phyloP scores from a whole-genome alignment of 805 yeast species.

The Candida pseudofarinosa region DNA sequence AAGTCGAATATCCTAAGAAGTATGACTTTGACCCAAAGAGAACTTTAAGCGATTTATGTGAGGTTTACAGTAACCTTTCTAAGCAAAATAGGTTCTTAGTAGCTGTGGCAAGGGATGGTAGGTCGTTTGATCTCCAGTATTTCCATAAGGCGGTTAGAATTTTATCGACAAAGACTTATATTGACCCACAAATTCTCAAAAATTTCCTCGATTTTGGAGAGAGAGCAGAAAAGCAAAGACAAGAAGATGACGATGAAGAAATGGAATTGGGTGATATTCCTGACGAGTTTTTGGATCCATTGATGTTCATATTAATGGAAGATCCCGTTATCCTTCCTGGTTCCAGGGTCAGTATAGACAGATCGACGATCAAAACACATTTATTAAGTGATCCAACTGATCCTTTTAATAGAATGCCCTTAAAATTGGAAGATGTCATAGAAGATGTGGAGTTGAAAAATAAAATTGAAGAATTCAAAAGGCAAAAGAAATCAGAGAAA shows the following conservation, averaged over 20 bases:
- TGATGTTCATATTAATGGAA: constrained; percentile 92
- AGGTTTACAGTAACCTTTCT: constrained; percentile 72
- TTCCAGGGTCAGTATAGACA: constrained; percentile 79
- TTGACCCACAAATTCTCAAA: constrained; percentile 46
- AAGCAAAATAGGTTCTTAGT: constrained; percentile 59
- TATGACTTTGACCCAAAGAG: constrained; percentile 80
- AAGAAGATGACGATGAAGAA: constrained; percentile 75
- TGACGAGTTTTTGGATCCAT: constrained; percentile 94
- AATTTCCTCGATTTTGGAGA: constrained; percentile 54
- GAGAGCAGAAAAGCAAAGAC: constrained; percentile 57
- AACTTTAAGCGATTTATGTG: constrained; percentile 63
- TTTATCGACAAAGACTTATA: constrained; percentile 51
- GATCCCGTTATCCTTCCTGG: constrained; percentile 95
- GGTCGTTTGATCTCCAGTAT: constrained; percentile 70
- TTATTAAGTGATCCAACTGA: constrained; percentile 91
- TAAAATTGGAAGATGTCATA: constrained; percentile 80
- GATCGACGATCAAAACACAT: constrained; percentile 90
- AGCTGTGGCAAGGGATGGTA: constrained; percentile 87
- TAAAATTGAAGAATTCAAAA: constrained; percentile 57
- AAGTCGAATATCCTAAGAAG: constrained; percentile 77
- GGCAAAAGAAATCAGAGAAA: constrained; percentile 31
- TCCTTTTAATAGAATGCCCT: constrained; percentile 92
- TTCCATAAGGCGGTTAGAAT: constrained; percentile 71
- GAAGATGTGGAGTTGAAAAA: constrained; percentile 69
- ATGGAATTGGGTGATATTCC: constrained; percentile 89